phyloP scores from a whole-genome alignment of 1,139 yeast species.

The Debaryomyces sp. region DNA sequence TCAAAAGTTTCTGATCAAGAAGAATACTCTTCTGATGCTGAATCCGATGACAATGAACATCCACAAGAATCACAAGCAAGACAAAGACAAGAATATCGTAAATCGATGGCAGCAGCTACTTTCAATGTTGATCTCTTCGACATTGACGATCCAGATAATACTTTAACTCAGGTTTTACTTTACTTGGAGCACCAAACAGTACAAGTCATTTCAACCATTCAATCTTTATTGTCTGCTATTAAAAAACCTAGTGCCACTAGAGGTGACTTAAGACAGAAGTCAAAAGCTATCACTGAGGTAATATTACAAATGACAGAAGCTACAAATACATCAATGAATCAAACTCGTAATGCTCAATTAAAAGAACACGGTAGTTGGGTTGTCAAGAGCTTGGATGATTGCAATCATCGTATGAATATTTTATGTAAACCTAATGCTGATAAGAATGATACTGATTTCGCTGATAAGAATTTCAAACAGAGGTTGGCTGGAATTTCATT shows the following conservation, averaged over 20 bases:
- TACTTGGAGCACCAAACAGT: constrained; percentile 94
- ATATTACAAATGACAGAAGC: constrained; percentile 90
- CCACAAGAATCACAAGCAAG: constrained; percentile 38
- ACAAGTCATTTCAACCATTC: constrained; percentile 88
- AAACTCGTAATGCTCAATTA: constrained; percentile 77
- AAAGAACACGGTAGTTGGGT: constrained; percentile 94
- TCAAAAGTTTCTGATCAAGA: constrained; percentile 1
- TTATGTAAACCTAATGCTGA: constrained; percentile 55
- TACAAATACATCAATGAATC: constrained; percentile 85
- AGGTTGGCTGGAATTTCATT: constrained; percentile 94
- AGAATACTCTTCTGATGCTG: not conserved
- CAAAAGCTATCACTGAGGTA: constrained; percentile 72
- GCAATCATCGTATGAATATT: constrained; percentile 75
- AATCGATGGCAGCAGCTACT: constrained; percentile 55
- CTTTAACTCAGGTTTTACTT: constrained; percentile 78
- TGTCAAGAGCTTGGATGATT: constrained; percentile 81
- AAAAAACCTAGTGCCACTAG: constrained; percentile 77
- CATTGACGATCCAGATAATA: constrained; percentile 82
- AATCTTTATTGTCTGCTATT: constrained; percentile 73
- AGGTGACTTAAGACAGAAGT: constrained; percentile 71
- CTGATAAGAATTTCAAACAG: constrained; percentile 89
- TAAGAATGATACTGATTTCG: constrained; percentile 63
- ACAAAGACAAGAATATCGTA: constrained; percentile 51
- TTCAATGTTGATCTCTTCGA: constrained; percentile 77
- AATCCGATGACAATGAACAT: constrained; percentile 19